Evolutionary conservation across 495 filamentous ascomycete species (phyloP).

Genomic region (Hypoxylon lienhwacheense): DNA sequence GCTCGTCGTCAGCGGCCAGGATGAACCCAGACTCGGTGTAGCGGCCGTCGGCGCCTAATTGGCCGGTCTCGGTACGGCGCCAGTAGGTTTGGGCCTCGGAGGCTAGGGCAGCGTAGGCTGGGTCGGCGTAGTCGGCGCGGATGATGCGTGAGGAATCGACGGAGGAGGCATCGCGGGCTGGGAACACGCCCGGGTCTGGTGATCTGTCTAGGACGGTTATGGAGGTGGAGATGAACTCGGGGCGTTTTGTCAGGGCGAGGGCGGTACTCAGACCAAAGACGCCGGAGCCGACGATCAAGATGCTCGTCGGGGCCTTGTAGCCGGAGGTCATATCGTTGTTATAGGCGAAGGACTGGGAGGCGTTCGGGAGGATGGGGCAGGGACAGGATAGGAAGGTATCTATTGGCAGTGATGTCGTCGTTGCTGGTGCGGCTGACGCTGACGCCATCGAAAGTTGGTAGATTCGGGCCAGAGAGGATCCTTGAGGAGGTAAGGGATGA

Average conservation of each 20-base stretch:
- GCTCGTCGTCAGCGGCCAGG: conserved; percentile 57
- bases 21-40: conserved; percentile 78
- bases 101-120: conserved; percentile 70
- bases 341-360: no score
- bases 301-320: conserved; percentile 47
- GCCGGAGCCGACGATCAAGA: conserved; percentile 76
- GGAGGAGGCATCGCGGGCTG: conserved; percentile 68
- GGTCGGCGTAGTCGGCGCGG: conserved; percentile 77
- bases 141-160: conserved; percentile 79
- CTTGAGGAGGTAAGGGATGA: no score
- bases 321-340: background rate
- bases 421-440: background rate
- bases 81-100: conserved; percentile 68
- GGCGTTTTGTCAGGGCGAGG: conserved; percentile 58
- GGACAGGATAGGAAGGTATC: conserved; percentile 3
- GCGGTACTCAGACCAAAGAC: conserved; percentile 77
- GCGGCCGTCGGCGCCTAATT: conserved; percentile 62
- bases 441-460: no score
- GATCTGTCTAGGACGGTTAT: conserved; percentile 73
- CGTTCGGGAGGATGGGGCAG: conserved; percentile 5
- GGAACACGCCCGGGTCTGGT: conserved; percentile 55
- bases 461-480: no score
- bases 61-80: conserved; percentile 58
- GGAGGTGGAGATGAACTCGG: conserved; percentile 54
- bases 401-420: background rate